phyloP scores from a whole-genome alignment of 1,284 basidiomycete species.

The Ustilago nuda region DNA sequence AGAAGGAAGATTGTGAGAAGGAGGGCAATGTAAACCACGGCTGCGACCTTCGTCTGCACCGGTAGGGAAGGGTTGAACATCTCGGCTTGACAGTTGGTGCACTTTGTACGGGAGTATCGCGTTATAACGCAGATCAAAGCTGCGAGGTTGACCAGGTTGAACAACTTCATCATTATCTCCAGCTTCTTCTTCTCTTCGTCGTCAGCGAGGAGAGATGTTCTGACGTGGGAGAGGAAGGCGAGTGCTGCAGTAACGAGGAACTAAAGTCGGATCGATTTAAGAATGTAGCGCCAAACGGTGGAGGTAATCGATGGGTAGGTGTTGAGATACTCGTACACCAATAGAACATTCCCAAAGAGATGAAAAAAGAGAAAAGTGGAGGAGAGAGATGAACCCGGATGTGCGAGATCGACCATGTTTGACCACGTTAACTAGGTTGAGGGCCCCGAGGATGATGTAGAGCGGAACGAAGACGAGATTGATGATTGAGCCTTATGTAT shows the following conservation, averaged over 20 bases:
- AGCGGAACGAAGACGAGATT: conserved; percentile 45
- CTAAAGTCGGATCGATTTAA: conserved; percentile 28
- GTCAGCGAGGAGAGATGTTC: not conserved
- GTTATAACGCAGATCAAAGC: conserved; percentile 33
- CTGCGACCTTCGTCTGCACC: conserved; percentile 16
- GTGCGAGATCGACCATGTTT: conserved; percentile 20
- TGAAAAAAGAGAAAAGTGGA: conserved; percentile 29
- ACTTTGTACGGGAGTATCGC: conserved; percentile 16
- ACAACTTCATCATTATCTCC: not conserved
- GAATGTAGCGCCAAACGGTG: conserved; percentile 21
- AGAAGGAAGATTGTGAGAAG: conserved; percentile 1
- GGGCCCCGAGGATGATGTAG: conserved; percentile 16
- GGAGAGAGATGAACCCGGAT: conserved; percentile 33
- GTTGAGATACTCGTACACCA: conserved; percentile 18
- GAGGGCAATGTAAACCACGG: conserved; percentile 26
- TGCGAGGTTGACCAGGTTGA: conserved; percentile 31
- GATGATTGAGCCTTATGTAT: conserved; percentile 16
- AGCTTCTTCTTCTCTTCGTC: not conserved
- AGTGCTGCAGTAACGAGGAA: conserved; percentile 23
- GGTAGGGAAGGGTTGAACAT: conserved; percentile 14
- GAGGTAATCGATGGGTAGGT: conserved; percentile 9
- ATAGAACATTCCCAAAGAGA: conserved; percentile 28
- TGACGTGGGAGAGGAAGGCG: conserved; percentile 23
- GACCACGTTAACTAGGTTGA: conserved; percentile 29
- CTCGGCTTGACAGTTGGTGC: conserved; percentile 6